phyloP scores from a whole-genome alignment of 1,284 basidiomycete genomes.

The Inonotus hispidus region DNA sequence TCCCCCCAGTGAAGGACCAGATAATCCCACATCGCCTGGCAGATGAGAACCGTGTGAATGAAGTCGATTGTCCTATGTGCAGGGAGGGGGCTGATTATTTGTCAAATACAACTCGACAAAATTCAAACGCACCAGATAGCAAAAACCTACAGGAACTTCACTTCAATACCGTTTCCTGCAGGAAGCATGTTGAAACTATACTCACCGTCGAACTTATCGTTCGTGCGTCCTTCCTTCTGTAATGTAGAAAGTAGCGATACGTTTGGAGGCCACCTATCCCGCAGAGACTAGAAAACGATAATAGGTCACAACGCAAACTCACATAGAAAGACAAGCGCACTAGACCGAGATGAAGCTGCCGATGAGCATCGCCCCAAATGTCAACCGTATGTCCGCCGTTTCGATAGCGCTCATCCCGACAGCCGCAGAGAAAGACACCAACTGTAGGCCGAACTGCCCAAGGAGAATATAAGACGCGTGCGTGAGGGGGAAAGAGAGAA shows the following conservation, averaged over 20 bases:
- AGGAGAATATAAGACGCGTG: no score
- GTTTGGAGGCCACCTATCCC: conserved; percentile 16
- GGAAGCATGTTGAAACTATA: neutral
- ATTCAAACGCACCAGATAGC: conserved; percentile 9
- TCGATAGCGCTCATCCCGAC: neutral
- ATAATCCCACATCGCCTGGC: conserved; percentile 16
- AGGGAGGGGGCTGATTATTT: neutral
- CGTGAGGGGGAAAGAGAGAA: neutral
- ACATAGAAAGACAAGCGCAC: conserved; percentile 7
- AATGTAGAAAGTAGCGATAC: conserved; percentile 15
- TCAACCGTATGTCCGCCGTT: conserved; percentile 9
- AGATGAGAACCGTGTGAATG: conserved; percentile 16
- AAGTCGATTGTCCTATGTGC: conserved; percentile 13
- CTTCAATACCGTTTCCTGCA: neutral
- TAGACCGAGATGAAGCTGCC: conserved; percentile 18
- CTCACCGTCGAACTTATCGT: conserved; percentile 5
- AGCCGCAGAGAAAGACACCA: neutral
- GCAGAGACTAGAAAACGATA: conserved; percentile 5
- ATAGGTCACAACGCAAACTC: no score
- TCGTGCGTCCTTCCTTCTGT: conserved; percentile 8
- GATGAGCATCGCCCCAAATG: conserved; percentile 18
- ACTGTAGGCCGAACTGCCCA: neutral
- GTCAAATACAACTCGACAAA: neutral
- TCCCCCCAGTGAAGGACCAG: conserved; percentile 16
- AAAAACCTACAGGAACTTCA: conserved; percentile 1